Percentiles rank a stretch among this genome's conserved stretches.
Conservation (phyloP, 2,329 filamentous ascomycete genomes). For the Apiospora rasikravindrae region DNA sequence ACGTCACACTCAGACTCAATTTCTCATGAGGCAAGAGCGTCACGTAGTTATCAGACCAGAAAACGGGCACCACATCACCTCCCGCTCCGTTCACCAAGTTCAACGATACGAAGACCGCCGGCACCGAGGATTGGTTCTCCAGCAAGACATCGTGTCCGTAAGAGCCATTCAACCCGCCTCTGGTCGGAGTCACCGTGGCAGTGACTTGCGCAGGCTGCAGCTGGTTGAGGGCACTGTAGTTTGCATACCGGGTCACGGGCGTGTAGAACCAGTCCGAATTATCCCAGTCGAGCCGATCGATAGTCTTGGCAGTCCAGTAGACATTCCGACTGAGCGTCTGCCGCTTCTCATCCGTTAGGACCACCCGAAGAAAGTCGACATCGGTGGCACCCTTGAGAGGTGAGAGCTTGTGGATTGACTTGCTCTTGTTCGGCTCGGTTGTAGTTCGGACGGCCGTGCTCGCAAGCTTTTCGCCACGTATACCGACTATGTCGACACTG, state of each 20-base stretch:
- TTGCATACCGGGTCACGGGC: conserved; percentile 55
- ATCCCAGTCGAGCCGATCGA: conserved; percentile 60
- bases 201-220: conserved; percentile 46
- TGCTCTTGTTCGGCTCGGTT: conserved; percentile 53
- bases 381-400: conserved; percentile 43
- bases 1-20: conserved; percentile 44
- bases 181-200: conserved; percentile 29
- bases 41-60: conserved; percentile 68
- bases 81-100: conserved; percentile 51
- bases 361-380: conserved; percentile 56
- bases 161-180: conserved; percentile 19
- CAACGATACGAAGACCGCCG: conserved; percentile 63
- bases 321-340: conserved; percentile 58
- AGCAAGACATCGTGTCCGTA: conserved; percentile 43
- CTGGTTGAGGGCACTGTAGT: conserved; percentile 51
- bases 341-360: conserved; percentile 43
- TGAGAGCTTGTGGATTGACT: conserved; percentile 40
- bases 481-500: conserved; percentile 54
- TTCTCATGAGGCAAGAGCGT: conserved; percentile 64
- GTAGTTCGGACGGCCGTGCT: conserved; percentile 36
- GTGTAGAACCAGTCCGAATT: conserved; percentile 65
- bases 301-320: conserved; percentile 58
- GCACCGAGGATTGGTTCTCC: conserved; percentile 56
- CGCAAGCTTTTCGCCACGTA: conserved; percentile 49
- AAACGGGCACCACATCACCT: conserved; percentile 54